phyloP scores from a whole-genome alignment of 768 basidiomycete genomes.

The Infundibulicybe gibba region DNA sequence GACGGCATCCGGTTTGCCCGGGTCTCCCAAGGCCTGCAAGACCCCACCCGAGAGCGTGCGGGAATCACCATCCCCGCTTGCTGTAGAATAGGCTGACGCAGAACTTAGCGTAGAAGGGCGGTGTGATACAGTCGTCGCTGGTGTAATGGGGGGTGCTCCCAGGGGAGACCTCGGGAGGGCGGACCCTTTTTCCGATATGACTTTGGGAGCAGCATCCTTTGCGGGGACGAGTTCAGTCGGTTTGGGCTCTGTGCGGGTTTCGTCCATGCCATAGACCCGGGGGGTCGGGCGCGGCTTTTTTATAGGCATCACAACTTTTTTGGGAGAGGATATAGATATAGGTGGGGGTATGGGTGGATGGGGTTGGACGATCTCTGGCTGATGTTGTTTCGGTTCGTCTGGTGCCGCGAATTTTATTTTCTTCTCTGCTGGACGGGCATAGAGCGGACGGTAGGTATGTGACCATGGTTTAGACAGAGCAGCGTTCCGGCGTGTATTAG shows the following conservation, averaged over 20 bases:
- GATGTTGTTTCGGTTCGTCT: constrained; percentile 1
- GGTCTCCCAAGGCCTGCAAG: constrained; percentile 29
- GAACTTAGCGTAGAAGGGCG: constrained; percentile 26
- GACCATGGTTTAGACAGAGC: constrained; percentile 16
- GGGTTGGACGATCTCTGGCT: background rate
- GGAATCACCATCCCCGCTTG: constrained; percentile 25
- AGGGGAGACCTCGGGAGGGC: constrained; percentile 1
- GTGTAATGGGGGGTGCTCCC: background rate
- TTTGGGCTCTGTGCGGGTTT: too few relatives aligned
- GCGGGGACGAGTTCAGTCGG: too few relatives aligned
- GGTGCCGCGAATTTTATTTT: constrained; percentile 37
- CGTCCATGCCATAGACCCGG: too few relatives aligned
- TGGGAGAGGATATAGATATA: too few relatives aligned
- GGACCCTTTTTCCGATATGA: background rate
- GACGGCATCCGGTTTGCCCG: constrained; percentile 10
- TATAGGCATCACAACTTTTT: too few relatives aligned
- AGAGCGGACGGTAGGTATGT: constrained; percentile 24
- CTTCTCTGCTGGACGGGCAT: constrained; percentile 19
- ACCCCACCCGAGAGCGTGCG: constrained; percentile 22
- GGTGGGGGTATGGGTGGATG: background rate
- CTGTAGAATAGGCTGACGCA: constrained; percentile 22
- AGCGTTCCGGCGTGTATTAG: constrained; percentile 42
- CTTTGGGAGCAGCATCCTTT: too few relatives aligned
- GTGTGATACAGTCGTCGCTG: constrained; percentile 12
- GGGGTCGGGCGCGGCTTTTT: too few relatives aligned